Evolutionary conservation across 345 rosid species (phyloP).

Genomic region (Noccaea caerulescens): DNA sequence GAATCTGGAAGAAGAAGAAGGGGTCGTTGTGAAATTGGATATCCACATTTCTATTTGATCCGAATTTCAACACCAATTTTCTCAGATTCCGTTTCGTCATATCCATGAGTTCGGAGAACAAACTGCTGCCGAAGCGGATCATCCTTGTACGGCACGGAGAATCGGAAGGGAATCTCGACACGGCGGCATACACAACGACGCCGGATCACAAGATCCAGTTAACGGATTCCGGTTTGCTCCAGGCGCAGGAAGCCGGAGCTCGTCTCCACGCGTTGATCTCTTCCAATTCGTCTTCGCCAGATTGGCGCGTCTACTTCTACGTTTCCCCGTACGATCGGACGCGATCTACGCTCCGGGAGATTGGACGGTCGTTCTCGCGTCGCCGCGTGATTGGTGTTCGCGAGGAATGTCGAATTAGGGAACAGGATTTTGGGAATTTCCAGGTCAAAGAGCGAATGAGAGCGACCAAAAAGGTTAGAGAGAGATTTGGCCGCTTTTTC

Average conservation of each 20-base stretch:
- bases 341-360: slow-evolving; percentile 86
- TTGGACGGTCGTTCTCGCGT: slow-evolving; percentile 78
- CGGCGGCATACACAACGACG: slow-evolving; percentile 71
- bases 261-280: slow-evolving; percentile 57
- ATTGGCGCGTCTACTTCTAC: slow-evolving; percentile 88
- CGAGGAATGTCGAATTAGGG: slow-evolving; percentile 88
- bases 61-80: neutral
- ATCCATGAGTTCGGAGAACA: slow-evolving; percentile 45
- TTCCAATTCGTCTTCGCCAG: slow-evolving; percentile 25
- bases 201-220: slow-evolving; percentile 91
- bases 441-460: slow-evolving; percentile 89
- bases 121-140: slow-evolving; percentile 79
- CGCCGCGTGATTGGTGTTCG: slow-evolving; percentile 84
- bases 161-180: slow-evolving; percentile 86
- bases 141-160: slow-evolving; percentile 96
- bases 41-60: slow-evolving; percentile 17
- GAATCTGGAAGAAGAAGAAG: neutral
- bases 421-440: slow-evolving; percentile 97
- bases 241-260: slow-evolving; percentile 69
- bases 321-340: slow-evolving; percentile 94
- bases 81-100: slow-evolving; percentile 31
- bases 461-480: slow-evolving; percentile 66
- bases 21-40: neutral
- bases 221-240: slow-evolving; percentile 59
- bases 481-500: slow-evolving; percentile 80